Evolutionary conservation across 352 stramenopile species (phyloP), one percentile per base, ranked within the genome.

Genomic region (Phytopythium chamaehyphon): DNA sequence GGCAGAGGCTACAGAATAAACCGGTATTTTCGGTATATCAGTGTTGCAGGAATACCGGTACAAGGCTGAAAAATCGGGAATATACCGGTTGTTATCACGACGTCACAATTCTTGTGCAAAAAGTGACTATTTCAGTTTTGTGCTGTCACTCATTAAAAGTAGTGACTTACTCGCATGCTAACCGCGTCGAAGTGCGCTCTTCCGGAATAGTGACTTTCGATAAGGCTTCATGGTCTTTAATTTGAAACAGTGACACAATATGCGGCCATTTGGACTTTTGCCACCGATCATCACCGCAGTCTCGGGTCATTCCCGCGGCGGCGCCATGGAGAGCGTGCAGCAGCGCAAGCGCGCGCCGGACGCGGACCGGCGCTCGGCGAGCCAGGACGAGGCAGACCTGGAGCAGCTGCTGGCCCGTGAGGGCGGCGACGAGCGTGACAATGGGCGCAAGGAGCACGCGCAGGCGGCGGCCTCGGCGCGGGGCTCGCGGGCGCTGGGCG

Each of bases 401-500:
- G 66, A 71, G 18, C 14, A 55, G 26, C 47, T 62, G 9, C 50
- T 66, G 18, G 52, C 42, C 31, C 48, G 59, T 38, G 47, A 54
- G 26, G 28, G 61, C 14, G 40, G 65, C 44, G 58, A 65, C 39
- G 51, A 40, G 54, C 43, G 57, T 19, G 62, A 62, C 44, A 44
- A 64, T 42, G 42, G 23, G 16, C 16, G 10, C 44, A 50, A 50
- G 44, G 44, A 15, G 14, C 44, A 28, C 26, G 6, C 15, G 3
- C 7, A 14, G 23, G 4, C 23, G 6, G 23, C 6, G 15, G 15
- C 23, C 21, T 35, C 43, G 6, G 3, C 15, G 23, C 5, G 28
- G 28, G 5, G 28, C 28, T 11, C 43, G 6, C 15, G 16, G 14
- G 8, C 40, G 14, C 19, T 11, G 6, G 11, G 40, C 9, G 11